Evolutionary conservation across 495 filamentous ascomycete species (phyloP), one percentile per base, ranked within the genome.

Genomic region (Cairneyella variabilis): DNA sequence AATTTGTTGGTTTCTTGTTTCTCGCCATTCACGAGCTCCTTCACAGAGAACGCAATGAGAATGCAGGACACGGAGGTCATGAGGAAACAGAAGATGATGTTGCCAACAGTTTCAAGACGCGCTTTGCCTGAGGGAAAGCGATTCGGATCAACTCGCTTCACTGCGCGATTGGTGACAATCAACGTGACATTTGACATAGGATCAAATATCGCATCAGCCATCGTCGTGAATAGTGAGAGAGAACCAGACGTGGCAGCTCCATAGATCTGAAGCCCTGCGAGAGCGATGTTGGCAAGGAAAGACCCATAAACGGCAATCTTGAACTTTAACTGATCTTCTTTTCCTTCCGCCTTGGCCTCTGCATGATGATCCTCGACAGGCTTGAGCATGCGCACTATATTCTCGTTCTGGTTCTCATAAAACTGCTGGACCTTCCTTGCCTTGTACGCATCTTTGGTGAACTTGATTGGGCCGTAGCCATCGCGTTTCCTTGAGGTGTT

Each of bases 141-240:
- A 56, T 80, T 81, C n/a, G 89, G 79, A 64, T 97, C 91, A 53
- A 97, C 95, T 41, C 79, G 83, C 59, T 85, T 85, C 60, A 97
- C 86, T 50, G 95, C 92, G 51, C 91, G 88, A 69, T 92, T 86
- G 63, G 83, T 89, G 23, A 97, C 71, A 42, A 97, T 88, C 3
- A 98, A 77, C 0, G 89, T 92, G 32, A 96, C 62, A 69, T 97
- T 97, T 64, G 86, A 90, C 66, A 95, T 61, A 14, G 95, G 95
- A 66, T 98, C 93, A 72, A 98, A 98, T 58, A 98, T 78, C 21
- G 92, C 85, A 69, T 98, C 93, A 28, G 91, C 93, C 88, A 96
- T 96, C 46, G 95, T 98, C 6, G 93, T 96, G 76, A 97, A 96
- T 44, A 98, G 82, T 4, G 92, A 97, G 34, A 97, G 78, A 5